A percentile compares a stretch with the other conserved stretches of the same genome.
Conservation (phyloP, 2,329 filamentous ascomycete genomes). For the Penicillium frequentans region DNA sequence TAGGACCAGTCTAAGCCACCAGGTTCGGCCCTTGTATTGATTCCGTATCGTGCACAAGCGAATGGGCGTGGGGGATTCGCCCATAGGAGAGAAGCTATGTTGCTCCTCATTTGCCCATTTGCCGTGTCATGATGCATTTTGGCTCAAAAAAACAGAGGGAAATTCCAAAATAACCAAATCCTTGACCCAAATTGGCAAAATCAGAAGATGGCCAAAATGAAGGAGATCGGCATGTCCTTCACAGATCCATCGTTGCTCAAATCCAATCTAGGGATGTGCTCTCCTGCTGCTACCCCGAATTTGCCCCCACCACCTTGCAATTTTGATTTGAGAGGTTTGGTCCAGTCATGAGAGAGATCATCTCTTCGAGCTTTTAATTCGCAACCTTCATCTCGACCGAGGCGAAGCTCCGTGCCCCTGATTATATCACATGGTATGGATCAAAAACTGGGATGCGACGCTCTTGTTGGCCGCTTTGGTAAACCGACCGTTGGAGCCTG, state of each 20-base stretch:
- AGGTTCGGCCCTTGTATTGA: conserved; percentile 27
- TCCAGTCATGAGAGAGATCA: conserved; percentile 16
- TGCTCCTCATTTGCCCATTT: conserved; percentile 24
- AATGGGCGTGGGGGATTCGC: conserved; percentile 19
- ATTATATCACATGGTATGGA: conserved; percentile 9
- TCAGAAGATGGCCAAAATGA: background rate
- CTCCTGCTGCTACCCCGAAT: conserved; percentile 3
- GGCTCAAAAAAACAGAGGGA: background rate
- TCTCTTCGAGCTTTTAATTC: conserved; percentile 11
- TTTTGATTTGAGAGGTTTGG: background rate
- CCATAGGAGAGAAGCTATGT: conserved; percentile 18
- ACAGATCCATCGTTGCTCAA: conserved; percentile 11
- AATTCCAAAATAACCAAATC: background rate
- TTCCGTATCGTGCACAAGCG: conserved; percentile 13
- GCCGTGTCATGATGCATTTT: conserved; percentile 21
- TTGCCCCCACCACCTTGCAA: background rate
- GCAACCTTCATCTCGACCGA: conserved; percentile 7
- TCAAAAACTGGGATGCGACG: conserved; percentile 10
- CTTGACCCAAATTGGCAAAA: background rate
- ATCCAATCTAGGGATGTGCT: conserved; percentile 16
- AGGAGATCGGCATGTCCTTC: conserved; percentile 21
- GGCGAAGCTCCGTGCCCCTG: conserved; percentile 13
- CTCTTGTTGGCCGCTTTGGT: conserved; percentile 19
- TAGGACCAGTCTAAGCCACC: conserved; percentile 15
- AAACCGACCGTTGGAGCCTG: conserved; percentile 16